A percentile compares a stretch with the other conserved stretches of the same genome.
Conservation (phyloP, 768 basidiomycete species). For the Vararia minispora region DNA sequence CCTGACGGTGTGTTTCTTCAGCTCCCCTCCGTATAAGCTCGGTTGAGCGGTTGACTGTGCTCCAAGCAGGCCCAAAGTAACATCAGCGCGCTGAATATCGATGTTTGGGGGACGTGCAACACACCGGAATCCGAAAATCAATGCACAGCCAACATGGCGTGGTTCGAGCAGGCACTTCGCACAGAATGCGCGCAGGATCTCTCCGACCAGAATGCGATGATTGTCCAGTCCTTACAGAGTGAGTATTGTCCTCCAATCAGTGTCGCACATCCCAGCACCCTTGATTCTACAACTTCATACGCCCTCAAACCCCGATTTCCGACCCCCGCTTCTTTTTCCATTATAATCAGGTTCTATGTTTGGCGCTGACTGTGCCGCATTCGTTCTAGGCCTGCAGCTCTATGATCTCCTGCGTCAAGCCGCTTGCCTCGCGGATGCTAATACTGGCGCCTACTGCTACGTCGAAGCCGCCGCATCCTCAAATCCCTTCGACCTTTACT, state of each 20-base stretch:
- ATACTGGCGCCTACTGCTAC: slow-evolving; percentile 63
- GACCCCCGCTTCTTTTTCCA: no score
- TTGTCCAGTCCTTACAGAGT: slow-evolving; percentile 46
- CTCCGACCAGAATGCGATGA: slow-evolving; percentile 36
- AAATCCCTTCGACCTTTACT: slow-evolving; percentile 60
- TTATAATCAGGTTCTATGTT: not conserved
- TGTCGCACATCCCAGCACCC: no score
- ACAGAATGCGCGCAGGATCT: slow-evolving; percentile 48
- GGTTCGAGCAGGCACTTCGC: slow-evolving; percentile 41
- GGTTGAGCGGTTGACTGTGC: slow-evolving; percentile 4
- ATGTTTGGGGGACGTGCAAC: slow-evolving; percentile 77
- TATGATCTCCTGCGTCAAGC: slow-evolving; percentile 51
- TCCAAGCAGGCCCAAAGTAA: slow-evolving; percentile 51
- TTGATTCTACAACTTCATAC: not conserved
- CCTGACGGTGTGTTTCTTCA: slow-evolving; percentile 32
- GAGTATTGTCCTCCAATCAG: slow-evolving; percentile 11
- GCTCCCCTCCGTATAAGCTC: slow-evolving; percentile 7
- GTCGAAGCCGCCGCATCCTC: slow-evolving; percentile 45
- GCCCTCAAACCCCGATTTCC: no score
- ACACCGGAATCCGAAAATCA: slow-evolving; percentile 34
- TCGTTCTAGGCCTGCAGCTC: slow-evolving; percentile 40
- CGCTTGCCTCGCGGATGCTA: slow-evolving; percentile 48
- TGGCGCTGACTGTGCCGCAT: not conserved
- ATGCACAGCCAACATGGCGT: slow-evolving; percentile 58
- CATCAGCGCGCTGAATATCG: slow-evolving; percentile 47